These are phyloP conservation scores for Candida tammaniensis DNA, from an alignment of 805 yeast genomes.

Conservation along the genomic window DNA sequence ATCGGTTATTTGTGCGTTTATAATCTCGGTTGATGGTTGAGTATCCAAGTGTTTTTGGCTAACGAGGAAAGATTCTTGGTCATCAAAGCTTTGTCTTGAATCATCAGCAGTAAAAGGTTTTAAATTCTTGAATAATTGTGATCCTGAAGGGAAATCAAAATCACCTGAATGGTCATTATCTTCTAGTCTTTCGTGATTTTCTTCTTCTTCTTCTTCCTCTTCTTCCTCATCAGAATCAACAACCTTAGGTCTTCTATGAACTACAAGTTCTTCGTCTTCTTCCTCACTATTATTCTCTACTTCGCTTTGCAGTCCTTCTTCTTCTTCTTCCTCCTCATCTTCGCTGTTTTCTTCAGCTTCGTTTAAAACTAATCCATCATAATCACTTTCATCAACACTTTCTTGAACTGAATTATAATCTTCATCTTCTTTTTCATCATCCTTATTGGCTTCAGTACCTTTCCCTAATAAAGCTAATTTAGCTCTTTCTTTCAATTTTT, in stretches of 20 bases:
- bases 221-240: conserved; percentile 11
- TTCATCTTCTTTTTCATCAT: conserved; percentile 15
- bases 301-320: conserved; percentile 11
- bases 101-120: no score
- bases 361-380: no score
- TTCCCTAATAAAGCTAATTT: conserved; percentile 27
- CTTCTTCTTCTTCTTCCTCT: conserved; percentile 1
- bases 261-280: conserved; percentile 13
- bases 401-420: conserved; percentile 2
- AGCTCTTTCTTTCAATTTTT: conserved; percentile 37
- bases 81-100: no score
- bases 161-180: conserved; percentile 5
- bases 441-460: conserved; percentile 15
- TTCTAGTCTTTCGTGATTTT: background rate
- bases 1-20: no score
- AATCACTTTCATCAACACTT: conserved; percentile 11
- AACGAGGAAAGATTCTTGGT: no score
- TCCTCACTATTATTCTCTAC: conserved; percentile 19
- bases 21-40: no score
- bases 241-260: conserved; percentile 12
- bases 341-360: conserved; percentile 18
- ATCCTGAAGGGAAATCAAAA: conserved; percentile 7
- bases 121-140: conserved; percentile 12
- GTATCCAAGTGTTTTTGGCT: no score
- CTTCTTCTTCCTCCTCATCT: conserved; percentile 15